Conservation (phyloP, 495 filamentous ascomycete species). For the Cercophora scortea region DNA sequence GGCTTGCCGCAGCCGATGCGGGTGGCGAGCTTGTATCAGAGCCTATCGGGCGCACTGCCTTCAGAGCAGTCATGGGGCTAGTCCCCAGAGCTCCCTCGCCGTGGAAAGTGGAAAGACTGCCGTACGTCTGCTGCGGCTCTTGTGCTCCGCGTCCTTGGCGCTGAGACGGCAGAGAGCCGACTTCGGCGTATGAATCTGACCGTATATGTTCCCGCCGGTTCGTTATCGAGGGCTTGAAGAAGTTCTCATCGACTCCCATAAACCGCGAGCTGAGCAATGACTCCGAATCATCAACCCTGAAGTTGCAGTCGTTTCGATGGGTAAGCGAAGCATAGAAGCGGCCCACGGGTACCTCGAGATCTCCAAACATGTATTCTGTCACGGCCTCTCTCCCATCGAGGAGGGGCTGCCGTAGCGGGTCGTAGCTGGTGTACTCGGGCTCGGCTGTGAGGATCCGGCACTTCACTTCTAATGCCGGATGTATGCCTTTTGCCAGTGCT, state of each 20-base stretch:
- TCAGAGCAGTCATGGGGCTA: constrained; percentile 80
- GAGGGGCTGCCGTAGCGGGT: constrained; percentile 65
- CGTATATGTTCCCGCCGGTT: constrained; percentile 24
- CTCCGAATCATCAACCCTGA: constrained; percentile 86
- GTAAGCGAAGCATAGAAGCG: constrained; percentile 71
- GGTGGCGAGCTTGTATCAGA: constrained; percentile 56
- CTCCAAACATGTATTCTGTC: constrained; percentile 69
- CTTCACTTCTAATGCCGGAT: constrained; percentile 60
- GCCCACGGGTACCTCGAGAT: constrained; percentile 78
- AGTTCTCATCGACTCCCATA: constrained; percentile 83
- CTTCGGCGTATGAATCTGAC: constrained; percentile 42
- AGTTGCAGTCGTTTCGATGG: constrained; percentile 82
- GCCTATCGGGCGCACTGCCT: constrained; percentile 52
- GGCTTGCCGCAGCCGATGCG: constrained; percentile 49
- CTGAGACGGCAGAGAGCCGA: constrained; percentile 66
- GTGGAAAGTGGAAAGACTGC: constrained; percentile 89
- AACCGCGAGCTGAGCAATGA: constrained; percentile 82
- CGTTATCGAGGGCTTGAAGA: constrained; percentile 66
- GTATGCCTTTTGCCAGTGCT: constrained; percentile 55
- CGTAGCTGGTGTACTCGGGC: constrained; percentile 41
- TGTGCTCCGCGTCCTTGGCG: constrained; percentile 40
- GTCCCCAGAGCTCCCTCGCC: constrained; percentile 67
- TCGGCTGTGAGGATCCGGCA: constrained; percentile 67
- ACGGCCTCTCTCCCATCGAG: constrained; percentile 60
- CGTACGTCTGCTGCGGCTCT: constrained; percentile 75